A percentile compares a stretch with the other conserved stretches of the same genome.
Evolutionary conservation across 2,329 filamentous ascomycete species (phyloP).

Genomic region (Parascedosporium putredinis): DNA sequence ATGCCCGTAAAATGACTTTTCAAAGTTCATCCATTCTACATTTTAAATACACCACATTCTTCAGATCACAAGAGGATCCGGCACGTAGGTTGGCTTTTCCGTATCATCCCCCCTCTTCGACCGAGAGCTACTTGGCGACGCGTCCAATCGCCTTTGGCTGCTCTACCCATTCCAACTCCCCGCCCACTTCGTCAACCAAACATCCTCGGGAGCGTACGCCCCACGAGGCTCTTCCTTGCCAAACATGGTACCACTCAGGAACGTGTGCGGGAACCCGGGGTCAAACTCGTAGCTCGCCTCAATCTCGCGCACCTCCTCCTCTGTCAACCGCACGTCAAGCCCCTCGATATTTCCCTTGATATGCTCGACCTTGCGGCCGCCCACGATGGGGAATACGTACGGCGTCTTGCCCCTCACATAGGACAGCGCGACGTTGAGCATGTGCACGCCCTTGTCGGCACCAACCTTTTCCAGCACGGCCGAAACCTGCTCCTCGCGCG

Average conservation of each 20-base stretch:
- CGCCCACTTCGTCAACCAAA: background rate
- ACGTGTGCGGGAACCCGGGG: constrained; percentile 26
- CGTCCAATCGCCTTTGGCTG: constrained; percentile 64
- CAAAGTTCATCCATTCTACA: no score
- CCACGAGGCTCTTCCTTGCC: background rate
- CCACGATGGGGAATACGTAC: constrained; percentile 43
- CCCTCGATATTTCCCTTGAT: constrained; percentile 45
- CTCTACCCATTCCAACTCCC: constrained; percentile 78
- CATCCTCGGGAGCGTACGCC: background rate
- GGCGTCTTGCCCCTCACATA: constrained; percentile 41
- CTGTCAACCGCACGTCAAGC: constrained; percentile 34
- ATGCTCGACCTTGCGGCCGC: constrained; percentile 41
- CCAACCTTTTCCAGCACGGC: constrained; percentile 51
- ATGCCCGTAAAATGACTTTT: no score
- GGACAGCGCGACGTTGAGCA: constrained; percentile 48
- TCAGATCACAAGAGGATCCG: no score
- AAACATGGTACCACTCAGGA: constrained; percentile 22
- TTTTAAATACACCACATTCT: no score
- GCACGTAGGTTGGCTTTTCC: no score
- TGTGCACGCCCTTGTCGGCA: constrained; percentile 39
- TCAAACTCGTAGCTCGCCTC: constrained; percentile 43
- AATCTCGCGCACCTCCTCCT: constrained; percentile 43
- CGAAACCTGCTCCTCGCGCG: constrained; percentile 40
- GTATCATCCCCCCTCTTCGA: no score
- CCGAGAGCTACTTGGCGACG: no score